Percentiles rank a stretch among this genome's conserved stretches.
Evolutionary conservation across 208 protist genomes (phyloP).

Genomic region (Entamoeba histolytica): DNA sequence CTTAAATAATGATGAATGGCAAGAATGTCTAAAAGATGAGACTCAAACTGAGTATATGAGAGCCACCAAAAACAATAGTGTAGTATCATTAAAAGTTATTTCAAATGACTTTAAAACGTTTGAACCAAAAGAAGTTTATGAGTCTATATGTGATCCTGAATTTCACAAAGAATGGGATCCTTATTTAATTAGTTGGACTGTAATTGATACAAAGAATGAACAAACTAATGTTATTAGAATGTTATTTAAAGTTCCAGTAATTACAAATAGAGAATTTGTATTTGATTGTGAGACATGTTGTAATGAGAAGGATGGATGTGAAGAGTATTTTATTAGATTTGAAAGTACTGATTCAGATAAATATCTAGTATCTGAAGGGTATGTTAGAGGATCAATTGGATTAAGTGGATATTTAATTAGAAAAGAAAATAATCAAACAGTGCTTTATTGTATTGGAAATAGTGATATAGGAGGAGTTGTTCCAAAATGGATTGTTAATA

Average conservation of each 20-base stretch:
- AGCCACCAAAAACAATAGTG: neutral
- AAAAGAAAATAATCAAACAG: neutral
- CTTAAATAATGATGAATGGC: neutral
- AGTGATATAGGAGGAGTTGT: neutral
- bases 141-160: neutral
- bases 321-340: neutral
- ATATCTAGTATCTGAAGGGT: neutral
- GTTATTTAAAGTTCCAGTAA: neutral
- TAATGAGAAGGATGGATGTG: neutral
- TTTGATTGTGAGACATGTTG: neutral
- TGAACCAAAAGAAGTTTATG: neutral
- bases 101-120: neutral
- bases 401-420: neutral
- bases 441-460: neutral
- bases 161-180: neutral
- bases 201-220: neutral
- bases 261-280: neutral
- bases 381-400: neutral
- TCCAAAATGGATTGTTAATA: neutral
- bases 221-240: neutral
- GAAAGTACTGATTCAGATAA: neutral
- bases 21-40: neutral
- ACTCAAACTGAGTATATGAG: neutral
- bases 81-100: neutral
- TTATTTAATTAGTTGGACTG: neutral